These are phyloP conservation scores for Friedmanniomyces endolithicus DNA, from an alignment of 495 filamentous ascomycete genomes.

Conservation along the genomic window DNA sequence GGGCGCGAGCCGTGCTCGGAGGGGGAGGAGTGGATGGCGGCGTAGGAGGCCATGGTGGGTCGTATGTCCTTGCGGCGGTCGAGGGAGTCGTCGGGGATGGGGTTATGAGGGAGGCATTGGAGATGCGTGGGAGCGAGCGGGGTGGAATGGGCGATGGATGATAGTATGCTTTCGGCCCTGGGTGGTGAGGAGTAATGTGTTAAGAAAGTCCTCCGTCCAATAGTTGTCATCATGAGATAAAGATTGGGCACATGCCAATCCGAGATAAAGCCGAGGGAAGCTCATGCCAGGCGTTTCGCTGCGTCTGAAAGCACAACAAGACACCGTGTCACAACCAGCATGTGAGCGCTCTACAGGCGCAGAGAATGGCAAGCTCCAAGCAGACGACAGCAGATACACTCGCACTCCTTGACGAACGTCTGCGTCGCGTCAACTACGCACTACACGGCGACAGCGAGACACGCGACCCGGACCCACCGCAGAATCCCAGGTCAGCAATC, in stretches of 20 bases:
- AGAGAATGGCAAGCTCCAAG: conserved; percentile 10
- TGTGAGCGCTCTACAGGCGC: background rate
- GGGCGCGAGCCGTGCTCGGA: conserved; percentile 11
- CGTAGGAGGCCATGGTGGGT: conserved; percentile 22
- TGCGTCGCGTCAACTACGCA: conserved; percentile 60
- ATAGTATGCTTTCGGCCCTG: background rate
- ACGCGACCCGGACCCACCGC: conserved; percentile 4
- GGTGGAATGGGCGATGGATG: background rate
- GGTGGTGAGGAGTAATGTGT: background rate
- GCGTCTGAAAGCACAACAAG: too few relatives aligned
- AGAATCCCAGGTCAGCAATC: conserved; percentile 8
- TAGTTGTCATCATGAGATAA: background rate
- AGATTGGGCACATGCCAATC: background rate
- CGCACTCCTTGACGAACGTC: conserved; percentile 61
- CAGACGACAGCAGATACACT: conserved; percentile 47
- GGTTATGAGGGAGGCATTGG: background rate
- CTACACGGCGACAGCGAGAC: conserved; percentile 46
- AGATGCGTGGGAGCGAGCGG: background rate
- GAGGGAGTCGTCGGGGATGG: background rate
- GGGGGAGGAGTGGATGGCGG: conserved; percentile 28
- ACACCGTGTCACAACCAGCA: too few relatives aligned
- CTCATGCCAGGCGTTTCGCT: too few relatives aligned
- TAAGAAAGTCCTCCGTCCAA: background rate
- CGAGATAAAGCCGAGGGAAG: background rate
- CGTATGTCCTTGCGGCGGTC: background rate